Conservation (phyloP, 2,329 filamentous ascomycete genomes). For the Remersonia thermophila region DNA sequence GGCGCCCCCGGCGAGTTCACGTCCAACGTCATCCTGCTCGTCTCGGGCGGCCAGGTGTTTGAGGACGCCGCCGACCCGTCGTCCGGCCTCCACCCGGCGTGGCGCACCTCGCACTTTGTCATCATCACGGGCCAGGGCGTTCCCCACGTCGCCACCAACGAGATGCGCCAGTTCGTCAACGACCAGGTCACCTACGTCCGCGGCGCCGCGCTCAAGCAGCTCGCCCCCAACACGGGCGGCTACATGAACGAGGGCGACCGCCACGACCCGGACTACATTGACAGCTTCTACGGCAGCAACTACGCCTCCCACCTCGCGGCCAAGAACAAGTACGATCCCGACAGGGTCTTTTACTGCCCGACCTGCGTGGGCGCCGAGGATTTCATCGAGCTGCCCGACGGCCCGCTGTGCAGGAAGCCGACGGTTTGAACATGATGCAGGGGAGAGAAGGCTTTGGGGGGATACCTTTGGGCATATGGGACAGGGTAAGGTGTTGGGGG, state of each 20-base stretch:
- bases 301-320: constrained; percentile 18
- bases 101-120: constrained; percentile 6
- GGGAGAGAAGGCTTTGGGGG: too few relatives aligned
- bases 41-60: constrained; percentile 9
- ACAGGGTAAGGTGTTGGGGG: too few relatives aligned
- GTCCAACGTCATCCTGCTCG: constrained; percentile 9
- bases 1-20: constrained; percentile 4
- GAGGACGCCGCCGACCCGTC: constrained; percentile 3
- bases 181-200: constrained; percentile 5
- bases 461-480: too few relatives aligned
- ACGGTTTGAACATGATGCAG: too few relatives aligned
- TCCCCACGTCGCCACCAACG: constrained; percentile 2
- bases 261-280: constrained; percentile 21
- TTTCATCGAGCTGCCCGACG: constrained; percentile 5
- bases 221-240: constrained; percentile 6
- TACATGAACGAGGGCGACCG: constrained; percentile 25
- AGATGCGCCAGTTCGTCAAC: constrained; percentile 1
- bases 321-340: constrained; percentile 23
- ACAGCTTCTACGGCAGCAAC: constrained; percentile 22
- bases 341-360: constrained; percentile 19
- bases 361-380: constrained; percentile 21
- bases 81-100: constrained; percentile 8
- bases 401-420: constrained; percentile 6
- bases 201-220: constrained; percentile 6
- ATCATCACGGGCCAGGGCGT: constrained; percentile 5